A percentile compares a stretch with the other conserved stretches of the same genome.
Evolutionary conservation across 306 rosid genomes (phyloP).

Genomic region (Bauhinia variegata): DNA sequence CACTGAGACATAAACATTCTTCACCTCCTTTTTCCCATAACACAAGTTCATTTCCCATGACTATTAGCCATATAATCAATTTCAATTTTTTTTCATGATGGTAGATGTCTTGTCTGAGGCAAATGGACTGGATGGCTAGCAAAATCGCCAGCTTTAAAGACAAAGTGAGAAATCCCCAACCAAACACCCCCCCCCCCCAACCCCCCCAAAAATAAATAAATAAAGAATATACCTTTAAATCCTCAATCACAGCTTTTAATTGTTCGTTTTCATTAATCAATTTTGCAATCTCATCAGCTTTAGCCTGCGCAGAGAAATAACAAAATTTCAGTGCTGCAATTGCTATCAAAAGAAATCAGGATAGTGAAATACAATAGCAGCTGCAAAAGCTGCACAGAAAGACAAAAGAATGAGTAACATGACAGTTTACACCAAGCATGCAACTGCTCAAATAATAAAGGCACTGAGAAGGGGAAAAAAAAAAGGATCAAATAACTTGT

Average conservation of each 20-base stretch:
- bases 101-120: too few relatives aligned
- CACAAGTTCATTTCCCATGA: slow-evolving; percentile 9
- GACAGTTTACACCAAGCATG: slow-evolving; percentile 17
- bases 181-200: too few relatives aligned
- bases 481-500: background rate
- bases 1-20: slow-evolving; percentile 20
- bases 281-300: slow-evolving; percentile 96
- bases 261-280: slow-evolving; percentile 97
- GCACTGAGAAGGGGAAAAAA: slow-evolving; percentile 7
- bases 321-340: slow-evolving; percentile 11
- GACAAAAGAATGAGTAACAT: slow-evolving; percentile 24
- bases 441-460: slow-evolving; percentile 23
- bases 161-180: too few relatives aligned
- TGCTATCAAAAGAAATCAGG: slow-evolving; percentile 5
- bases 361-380: slow-evolving; percentile 12
- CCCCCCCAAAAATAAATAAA: background rate
- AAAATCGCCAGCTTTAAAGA: too few relatives aligned
- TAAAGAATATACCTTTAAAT: slow-evolving; percentile 70
- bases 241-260: slow-evolving; percentile 68
- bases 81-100: slow-evolving; percentile 6
- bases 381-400: slow-evolving; percentile 25
- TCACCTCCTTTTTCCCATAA: slow-evolving; percentile 19
- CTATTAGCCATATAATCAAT: slow-evolving; percentile 17
- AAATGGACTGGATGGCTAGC: too few relatives aligned
- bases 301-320: slow-evolving; percentile 65